Evolutionary conservation across 371 early-diverging fungal genomes (phyloP).

Genomic region (Nematocida major): DNA sequence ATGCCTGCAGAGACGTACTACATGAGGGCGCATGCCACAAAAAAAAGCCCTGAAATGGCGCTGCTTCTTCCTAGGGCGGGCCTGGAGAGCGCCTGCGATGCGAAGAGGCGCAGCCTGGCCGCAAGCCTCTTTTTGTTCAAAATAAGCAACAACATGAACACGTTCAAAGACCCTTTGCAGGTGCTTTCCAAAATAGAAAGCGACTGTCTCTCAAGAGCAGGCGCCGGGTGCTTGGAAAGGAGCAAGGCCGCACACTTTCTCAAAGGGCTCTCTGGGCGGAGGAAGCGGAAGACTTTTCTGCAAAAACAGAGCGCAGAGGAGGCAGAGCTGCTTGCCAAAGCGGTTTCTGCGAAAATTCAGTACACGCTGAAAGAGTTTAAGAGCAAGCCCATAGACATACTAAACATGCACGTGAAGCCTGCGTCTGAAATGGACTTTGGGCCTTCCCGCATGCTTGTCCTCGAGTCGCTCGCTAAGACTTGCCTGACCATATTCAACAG

Average conservation of each 20-base stretch:
- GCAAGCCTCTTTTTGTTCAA: slow-evolving; percentile 17
- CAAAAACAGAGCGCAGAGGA: too few species aligned
- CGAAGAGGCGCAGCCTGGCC: not conserved
- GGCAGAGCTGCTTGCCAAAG: not conserved
- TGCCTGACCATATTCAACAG: slow-evolving; percentile 35
- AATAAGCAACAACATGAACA: not conserved
- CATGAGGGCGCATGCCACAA: not conserved
- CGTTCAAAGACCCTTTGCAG: not conserved
- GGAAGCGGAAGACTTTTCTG: too few species aligned
- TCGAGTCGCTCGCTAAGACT: not conserved
- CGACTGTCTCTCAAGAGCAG: not conserved
- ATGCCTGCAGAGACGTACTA: slow-evolving; percentile 15
- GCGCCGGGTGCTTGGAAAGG: too few species aligned
- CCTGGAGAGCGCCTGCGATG: too few species aligned
- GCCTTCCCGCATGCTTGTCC: not conserved
- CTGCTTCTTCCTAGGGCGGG: too few species aligned
- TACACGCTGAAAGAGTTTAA: slow-evolving; percentile 18
- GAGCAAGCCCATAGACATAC: slow-evolving; percentile 24
- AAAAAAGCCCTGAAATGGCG: not conserved
- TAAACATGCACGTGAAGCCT: slow-evolving; percentile 5
- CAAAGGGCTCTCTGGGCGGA: not conserved
- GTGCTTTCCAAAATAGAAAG: not conserved
- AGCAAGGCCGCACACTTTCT: not conserved
- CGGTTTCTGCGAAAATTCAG: not conserved
- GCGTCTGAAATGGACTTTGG: not conserved